A percentile compares a stretch with the other conserved stretches of the same genome.
These are phyloP conservation scores for Globisporangium rhizosaccharum DNA, from an alignment of 352 stramenopile genomes.

Conservation along the genomic window DNA sequence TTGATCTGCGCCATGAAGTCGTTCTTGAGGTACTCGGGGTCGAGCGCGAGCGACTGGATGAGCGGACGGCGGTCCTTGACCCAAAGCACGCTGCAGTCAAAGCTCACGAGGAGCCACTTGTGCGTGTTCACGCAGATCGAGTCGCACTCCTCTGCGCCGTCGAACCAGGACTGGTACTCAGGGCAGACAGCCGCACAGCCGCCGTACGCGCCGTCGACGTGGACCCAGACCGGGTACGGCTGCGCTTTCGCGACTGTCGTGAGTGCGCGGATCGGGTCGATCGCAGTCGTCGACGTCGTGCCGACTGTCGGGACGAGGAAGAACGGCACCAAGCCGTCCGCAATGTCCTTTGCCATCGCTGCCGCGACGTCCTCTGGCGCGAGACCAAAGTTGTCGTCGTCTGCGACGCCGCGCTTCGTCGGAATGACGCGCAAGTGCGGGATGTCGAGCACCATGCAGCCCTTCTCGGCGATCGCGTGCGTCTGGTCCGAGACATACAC, in stretches of 20 bases:
- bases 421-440: constrained; percentile 45
- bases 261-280: too few species aligned
- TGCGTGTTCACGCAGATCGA: constrained; percentile 70
- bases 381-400: constrained; percentile 2
- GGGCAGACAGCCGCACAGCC: too few species aligned
- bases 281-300: too few species aligned
- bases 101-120: constrained; percentile 72
- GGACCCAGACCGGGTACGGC: too few species aligned
- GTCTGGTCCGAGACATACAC: constrained; percentile 71
- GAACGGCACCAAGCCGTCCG: too few species aligned
- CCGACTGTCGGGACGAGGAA: too few species aligned
- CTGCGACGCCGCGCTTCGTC: constrained; percentile 37
- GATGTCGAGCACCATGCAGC: constrained; percentile 62
- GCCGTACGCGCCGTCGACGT: too few species aligned
- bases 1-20: constrained; percentile 53
- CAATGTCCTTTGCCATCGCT: too few species aligned
- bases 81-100: constrained; percentile 26
- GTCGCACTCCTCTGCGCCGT: constrained; percentile 53
- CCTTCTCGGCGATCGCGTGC: constrained; percentile 62
- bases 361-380: too few species aligned
- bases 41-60: constrained; percentile 44
- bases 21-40: constrained; percentile 72
- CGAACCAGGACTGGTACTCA: constrained; percentile 23
- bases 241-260: too few species aligned
- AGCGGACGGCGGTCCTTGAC: constrained; percentile 42